phyloP scores from a whole-genome alignment of 78 protist genomes.

The Cyanophora paradoxa region DNA sequence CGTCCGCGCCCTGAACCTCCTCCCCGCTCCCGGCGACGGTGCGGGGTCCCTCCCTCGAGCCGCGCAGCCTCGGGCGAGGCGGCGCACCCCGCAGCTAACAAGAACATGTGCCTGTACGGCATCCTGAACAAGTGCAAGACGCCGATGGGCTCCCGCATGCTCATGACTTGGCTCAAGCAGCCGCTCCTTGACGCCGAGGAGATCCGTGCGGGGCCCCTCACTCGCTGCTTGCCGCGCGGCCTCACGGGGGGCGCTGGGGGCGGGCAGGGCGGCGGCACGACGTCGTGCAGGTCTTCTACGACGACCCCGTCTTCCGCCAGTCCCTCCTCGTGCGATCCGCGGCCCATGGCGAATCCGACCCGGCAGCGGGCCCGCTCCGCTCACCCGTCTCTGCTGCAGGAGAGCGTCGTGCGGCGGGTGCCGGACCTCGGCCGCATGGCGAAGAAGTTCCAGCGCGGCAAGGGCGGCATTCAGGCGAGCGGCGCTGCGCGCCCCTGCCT shows the following conservation, averaged over 20 bases:
- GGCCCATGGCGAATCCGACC: neutral
- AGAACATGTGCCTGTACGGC: constrained; percentile 37
- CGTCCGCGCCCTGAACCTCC: constrained; percentile 62
- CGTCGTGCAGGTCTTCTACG: constrained; percentile 48
- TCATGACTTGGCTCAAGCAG: constrained; percentile 55
- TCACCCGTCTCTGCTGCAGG: neutral
- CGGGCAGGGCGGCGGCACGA: constrained; percentile 48
- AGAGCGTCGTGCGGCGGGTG: constrained; percentile 1
- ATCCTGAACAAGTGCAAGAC: constrained; percentile 78
- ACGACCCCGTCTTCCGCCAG: constrained; percentile 24
- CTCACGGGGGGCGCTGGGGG: too few relatives aligned
- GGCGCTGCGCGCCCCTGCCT: neutral
- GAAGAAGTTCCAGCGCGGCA: constrained; percentile 20
- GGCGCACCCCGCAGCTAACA: neutral
- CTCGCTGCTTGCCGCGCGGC: neutral
- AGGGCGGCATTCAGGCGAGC: too few relatives aligned
- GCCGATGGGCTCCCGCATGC: constrained; percentile 69
- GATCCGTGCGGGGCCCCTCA: constrained; percentile 22
- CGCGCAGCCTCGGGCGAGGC: too few relatives aligned
- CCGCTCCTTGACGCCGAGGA: constrained; percentile 51
- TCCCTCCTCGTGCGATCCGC: constrained; percentile 25
- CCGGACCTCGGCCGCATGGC: constrained; percentile 51
- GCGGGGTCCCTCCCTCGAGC: too few relatives aligned
- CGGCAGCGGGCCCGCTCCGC: neutral
- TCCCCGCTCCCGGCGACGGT: constrained; percentile 29